phyloP scores from a whole-genome alignment of 352 stramenopile genomes.

The Peronospora farinosa region DNA sequence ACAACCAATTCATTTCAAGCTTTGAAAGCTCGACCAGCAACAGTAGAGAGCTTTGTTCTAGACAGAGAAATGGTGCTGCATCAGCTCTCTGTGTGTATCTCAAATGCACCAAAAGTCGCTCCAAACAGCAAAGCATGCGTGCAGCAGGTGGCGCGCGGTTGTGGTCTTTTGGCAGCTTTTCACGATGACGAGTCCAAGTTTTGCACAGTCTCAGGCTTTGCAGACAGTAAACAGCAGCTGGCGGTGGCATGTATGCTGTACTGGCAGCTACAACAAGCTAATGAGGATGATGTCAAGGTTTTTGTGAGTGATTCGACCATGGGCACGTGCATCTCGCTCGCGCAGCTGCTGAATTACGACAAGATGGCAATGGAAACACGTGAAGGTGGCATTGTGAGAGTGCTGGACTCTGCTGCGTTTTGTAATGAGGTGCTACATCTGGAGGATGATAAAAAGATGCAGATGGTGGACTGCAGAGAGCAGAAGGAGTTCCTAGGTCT shows the following conservation, averaged over 20 bases:
- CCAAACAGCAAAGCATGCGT: conserved; percentile 19
- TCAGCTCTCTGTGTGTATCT: conserved; percentile 31
- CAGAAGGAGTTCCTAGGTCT: conserved; percentile 47
- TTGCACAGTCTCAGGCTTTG: conserved; percentile 27
- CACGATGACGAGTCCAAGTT: conserved; percentile 13
- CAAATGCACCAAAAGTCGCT: conserved; percentile 11
- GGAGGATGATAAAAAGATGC: conserved; percentile 24
- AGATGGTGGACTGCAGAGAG: conserved; percentile 52
- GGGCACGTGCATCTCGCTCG: conserved; percentile 29
- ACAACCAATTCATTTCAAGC: not conserved
- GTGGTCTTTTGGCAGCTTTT: conserved; percentile 17
- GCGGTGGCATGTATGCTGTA: conserved; percentile 47
- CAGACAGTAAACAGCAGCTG: conserved; percentile 39
- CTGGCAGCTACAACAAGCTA: conserved; percentile 32
- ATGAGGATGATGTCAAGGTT: conserved; percentile 17
- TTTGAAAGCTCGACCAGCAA: conserved; percentile 1
- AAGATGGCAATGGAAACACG: conserved; percentile 27
- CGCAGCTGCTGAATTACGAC: conserved; percentile 39
- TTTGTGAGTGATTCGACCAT: conserved; percentile 23
- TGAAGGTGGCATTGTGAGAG: conserved; percentile 15
- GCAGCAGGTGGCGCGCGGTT: conserved; percentile 23
- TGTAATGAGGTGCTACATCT: conserved; percentile 28
- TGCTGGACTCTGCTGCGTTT: conserved; percentile 24
- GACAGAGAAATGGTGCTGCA: conserved; percentile 36
- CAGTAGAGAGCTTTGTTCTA: not conserved